Evolutionary conservation across 805 yeast genomes (phyloP), one percentile per base, ranked within the genome.

Genomic region (Ogataea sp.): DNA sequence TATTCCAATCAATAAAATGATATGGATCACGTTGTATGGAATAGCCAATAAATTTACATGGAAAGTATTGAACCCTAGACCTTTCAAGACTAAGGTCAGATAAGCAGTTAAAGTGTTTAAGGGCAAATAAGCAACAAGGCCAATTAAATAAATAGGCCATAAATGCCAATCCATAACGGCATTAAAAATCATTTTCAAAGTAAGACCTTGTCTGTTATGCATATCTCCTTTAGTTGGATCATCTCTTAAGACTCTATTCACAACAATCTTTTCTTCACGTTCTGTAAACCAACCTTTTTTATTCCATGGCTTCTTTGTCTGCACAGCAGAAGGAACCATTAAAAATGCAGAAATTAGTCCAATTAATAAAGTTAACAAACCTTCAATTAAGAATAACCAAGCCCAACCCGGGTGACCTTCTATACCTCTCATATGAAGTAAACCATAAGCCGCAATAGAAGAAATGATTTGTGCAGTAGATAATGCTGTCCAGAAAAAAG

Each of bases 331-430:
- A 11, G 65, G 64, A 39, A 53, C 60, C 63, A 60, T 59, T 15
- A 56, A 40, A 28, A 54, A 46, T n/a, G 39, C 49, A 3, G 58
- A 38, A 35, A 56, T 47, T 37, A 61, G 56, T 2, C 86, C 87
- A 45, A 81, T 64, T 2, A 52, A 16, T 5, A 78, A 55, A 2
- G 87, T 78, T 32, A 78, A 48, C 6, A 69, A 38, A 4, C 88
- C 87, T 52, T 80, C 85, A 39, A 82, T 65, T 16, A 81, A 51
- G 46, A 81, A 81, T 18, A 81, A 60, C 77, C 80, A 81, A 39
- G 71, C 64, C 87, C 87, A 81, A 20, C 82, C 81, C 9, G 58
- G 59, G 51, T 62, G 57, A 4, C 75, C 69, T 14, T 47, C 43
- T 2, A 49, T 42, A 15, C 75, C 78, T 25, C 73, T 59, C 56